A percentile compares a stretch with the other conserved stretches of the same genome.
Evolutionary conservation across 768 basidiomycete species (phyloP).

Genomic region (Lactarius sanguifluus): DNA sequence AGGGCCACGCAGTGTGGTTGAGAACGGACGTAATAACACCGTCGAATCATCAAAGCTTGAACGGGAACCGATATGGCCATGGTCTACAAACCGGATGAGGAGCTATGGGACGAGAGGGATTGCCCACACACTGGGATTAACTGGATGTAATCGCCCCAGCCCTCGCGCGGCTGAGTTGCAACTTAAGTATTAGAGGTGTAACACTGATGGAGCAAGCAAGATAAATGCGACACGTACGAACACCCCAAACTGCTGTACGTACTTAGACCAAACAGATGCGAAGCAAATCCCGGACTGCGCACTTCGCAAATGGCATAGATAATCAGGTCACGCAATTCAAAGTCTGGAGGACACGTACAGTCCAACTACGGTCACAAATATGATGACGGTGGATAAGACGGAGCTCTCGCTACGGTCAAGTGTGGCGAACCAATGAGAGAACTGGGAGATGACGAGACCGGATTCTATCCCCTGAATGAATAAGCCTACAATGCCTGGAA

Average conservation of each 20-base stretch:
- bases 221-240: background rate
- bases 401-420: background rate
- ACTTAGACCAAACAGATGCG: background rate
- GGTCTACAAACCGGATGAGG: background rate
- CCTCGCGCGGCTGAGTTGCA: background rate
- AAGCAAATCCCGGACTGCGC: background rate
- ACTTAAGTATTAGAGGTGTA: background rate
- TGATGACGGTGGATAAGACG: background rate
- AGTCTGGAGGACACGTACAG: background rate
- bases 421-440: conserved; percentile 14
- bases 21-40: conserved; percentile 1
- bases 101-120: background rate
- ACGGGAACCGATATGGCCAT: background rate
- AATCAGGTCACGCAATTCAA: background rate
- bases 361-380: conserved; percentile 14
- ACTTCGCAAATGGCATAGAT: background rate
- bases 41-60: conserved; percentile 8
- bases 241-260: background rate
- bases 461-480: conserved; percentile 11
- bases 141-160: background rate
- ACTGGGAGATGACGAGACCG: conserved; percentile 13
- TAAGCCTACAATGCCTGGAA: conserved; percentile 7
- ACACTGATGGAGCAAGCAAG: background rate
- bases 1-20: no score
- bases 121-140: background rate